Percentiles rank a stretch among this genome's conserved stretches.
Evolutionary conservation across 2,329 filamentous ascomycete genomes (phyloP).

Genomic region (Cladophialophora exuberans): DNA sequence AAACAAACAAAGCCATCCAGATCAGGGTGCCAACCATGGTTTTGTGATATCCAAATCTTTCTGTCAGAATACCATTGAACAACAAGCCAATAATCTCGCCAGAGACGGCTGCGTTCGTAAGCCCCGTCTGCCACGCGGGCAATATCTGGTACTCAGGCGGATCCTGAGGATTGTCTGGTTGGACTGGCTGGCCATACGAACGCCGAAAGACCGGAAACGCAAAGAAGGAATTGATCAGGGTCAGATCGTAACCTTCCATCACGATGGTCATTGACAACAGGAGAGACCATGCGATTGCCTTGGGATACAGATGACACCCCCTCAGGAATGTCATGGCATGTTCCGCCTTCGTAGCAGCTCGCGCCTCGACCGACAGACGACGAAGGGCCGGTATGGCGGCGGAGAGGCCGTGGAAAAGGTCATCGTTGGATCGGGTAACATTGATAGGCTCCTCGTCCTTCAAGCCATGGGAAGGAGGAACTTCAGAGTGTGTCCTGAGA

Average conservation of each 20-base stretch:
- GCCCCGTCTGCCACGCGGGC: constrained; percentile 60
- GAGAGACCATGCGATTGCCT: constrained; percentile 36
- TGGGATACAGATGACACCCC: constrained; percentile 35
- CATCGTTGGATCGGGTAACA: constrained; percentile 29
- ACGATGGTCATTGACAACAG: constrained; percentile 36
- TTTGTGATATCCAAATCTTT: constrained; percentile 69
- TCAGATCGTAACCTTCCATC: constrained; percentile 39
- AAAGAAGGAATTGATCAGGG: constrained; percentile 37
- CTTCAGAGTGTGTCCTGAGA: constrained; percentile 15
- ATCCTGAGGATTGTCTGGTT: constrained; percentile 41
- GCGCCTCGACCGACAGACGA: constrained; percentile 29
- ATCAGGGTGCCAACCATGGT: constrained; percentile 64
- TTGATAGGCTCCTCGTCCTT: constrained; percentile 13
- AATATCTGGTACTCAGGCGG: constrained; percentile 52
- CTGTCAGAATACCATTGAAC: constrained; percentile 67
- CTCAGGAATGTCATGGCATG: constrained; percentile 35
- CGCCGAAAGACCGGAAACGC: constrained; percentile 41
- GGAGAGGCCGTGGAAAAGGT: constrained; percentile 29
- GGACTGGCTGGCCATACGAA: constrained; percentile 25
- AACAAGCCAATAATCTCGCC: constrained; percentile 70
- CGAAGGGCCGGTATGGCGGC: constrained; percentile 30
- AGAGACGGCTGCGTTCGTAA: constrained; percentile 60
- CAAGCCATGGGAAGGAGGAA: no score
- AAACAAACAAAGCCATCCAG: constrained; percentile 60
- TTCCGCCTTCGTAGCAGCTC: constrained; percentile 32